These are phyloP conservation scores for Salmacisia buchloeana DNA, from an alignment of 1,284 basidiomycete genomes.

Conservation along the genomic window DNA sequence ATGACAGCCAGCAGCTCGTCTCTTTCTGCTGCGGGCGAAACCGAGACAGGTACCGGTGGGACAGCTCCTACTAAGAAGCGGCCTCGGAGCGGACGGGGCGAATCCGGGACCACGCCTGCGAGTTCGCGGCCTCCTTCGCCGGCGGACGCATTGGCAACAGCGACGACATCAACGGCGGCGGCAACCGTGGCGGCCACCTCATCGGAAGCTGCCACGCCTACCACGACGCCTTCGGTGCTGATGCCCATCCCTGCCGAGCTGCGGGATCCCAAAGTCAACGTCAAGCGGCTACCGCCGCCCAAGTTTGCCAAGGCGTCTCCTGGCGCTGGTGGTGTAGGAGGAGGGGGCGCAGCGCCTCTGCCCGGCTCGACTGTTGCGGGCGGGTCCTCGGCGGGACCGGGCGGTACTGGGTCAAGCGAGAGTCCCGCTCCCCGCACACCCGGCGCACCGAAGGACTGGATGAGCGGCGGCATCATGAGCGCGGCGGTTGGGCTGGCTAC, in stretches of 20 bases:
- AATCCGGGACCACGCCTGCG: neutral
- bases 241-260: neutral
- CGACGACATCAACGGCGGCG: neutral
- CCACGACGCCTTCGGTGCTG: neutral
- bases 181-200: neutral
- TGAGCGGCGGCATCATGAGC: conserved; percentile 2
- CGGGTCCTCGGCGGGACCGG: neutral
- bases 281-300: conserved; percentile 1
- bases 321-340: neutral
- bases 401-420: neutral
- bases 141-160: neutral
- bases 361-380: neutral
- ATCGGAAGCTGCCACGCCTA: neutral
- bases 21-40: neutral
- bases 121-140: neutral
- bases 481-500: neutral
- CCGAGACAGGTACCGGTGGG: neutral
- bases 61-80: neutral
- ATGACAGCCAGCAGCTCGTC: neutral
- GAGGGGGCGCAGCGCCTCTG: neutral
- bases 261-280: conserved; percentile 4
- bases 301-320: neutral
- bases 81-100: neutral
- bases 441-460: conserved; percentile 1
- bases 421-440: neutral